Conservation (phyloP, 2,329 filamentous ascomycete species). For the Penicillium italicum region DNA sequence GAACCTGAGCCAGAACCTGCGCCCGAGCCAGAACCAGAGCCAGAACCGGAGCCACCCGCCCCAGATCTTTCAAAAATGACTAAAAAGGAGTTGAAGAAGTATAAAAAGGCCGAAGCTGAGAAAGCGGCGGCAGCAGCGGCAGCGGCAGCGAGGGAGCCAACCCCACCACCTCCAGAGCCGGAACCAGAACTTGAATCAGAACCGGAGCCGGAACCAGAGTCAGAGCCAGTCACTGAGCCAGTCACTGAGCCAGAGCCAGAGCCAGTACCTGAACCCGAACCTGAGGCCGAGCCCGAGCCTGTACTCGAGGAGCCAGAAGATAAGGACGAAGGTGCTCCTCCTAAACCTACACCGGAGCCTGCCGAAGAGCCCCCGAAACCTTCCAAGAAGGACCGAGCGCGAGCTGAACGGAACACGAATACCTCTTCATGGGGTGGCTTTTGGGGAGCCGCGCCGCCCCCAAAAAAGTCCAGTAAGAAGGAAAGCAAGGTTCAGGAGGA, state of each 20-base stretch:
- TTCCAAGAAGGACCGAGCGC: slow-evolving; percentile 71
- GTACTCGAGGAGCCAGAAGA: slow-evolving; percentile 37
- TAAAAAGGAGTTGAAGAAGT: slow-evolving; percentile 30
- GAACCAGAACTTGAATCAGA: slow-evolving; percentile 31
- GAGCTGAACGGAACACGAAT: slow-evolving; percentile 66
- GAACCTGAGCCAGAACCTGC: slow-evolving; percentile 36
- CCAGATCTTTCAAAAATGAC: slow-evolving; percentile 26
- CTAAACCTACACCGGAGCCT: slow-evolving; percentile 52
- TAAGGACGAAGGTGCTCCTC: slow-evolving; percentile 33
- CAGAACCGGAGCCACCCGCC: slow-evolving; percentile 15
- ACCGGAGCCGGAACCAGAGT: slow-evolving; percentile 27
- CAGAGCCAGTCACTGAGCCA: slow-evolving; percentile 21
- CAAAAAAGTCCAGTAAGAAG: slow-evolving; percentile 50
- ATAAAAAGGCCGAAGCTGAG: slow-evolving; percentile 26
- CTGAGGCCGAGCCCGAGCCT: slow-evolving; percentile 23
- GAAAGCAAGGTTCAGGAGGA: slow-evolving; percentile 41
- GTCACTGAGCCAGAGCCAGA: slow-evolving; percentile 28
- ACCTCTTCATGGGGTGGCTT: slow-evolving; percentile 74
- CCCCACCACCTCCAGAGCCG: slow-evolving; percentile 36
- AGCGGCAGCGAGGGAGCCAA: slow-evolving; percentile 17
- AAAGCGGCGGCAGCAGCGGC: slow-evolving; percentile 28
- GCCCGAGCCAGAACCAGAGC: slow-evolving; percentile 17
- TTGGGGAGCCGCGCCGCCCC: slow-evolving; percentile 59
- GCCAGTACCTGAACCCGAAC: slow-evolving; percentile 21
- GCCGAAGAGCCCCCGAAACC: slow-evolving; percentile 52